Percentiles rank a stretch among this genome's conserved stretches.
phyloP scores from a whole-genome alignment of 345 rosid genomes.

The Lumnitzera racemosa region DNA sequence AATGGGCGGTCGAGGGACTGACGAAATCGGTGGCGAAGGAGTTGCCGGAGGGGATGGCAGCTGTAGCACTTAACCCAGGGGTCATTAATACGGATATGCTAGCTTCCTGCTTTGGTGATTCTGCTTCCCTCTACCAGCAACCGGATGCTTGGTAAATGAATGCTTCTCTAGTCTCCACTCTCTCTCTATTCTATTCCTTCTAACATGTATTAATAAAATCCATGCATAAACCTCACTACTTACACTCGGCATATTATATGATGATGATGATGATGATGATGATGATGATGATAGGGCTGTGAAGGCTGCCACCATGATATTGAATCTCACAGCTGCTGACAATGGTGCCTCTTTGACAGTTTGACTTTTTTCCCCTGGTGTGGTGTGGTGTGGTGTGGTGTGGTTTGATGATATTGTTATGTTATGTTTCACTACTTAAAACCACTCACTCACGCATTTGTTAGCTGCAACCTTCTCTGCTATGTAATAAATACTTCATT shows the following conservation, averaged over 20 bases:
- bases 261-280: neutral
- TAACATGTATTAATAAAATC: too few species aligned
- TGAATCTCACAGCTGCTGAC: conserved; percentile 79
- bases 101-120: conserved; percentile 73
- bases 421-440: too few species aligned
- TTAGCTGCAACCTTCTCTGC: too few species aligned
- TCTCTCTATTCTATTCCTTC: too few species aligned
- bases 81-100: conserved; percentile 94
- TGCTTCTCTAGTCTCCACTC: too few species aligned
- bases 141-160: conserved; percentile 73
- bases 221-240: too few species aligned
- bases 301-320: conserved; percentile 83
- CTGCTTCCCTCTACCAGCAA: conserved; percentile 76
- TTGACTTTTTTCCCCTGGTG: conserved; percentile 11
- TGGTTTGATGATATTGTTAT: neutral
- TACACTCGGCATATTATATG: too few species aligned
- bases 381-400: too few species aligned
- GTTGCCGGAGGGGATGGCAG: conserved; percentile 78
- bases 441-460: too few species aligned
- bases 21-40: conserved; percentile 93
- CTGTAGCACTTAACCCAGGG: conserved; percentile 83
- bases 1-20: conserved; percentile 97
- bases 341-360: conserved; percentile 91
- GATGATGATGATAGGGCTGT: conserved; percentile 40
- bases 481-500: too few species aligned